phyloP scores from a whole-genome alignment of 1,284 basidiomycete genomes.

The Thecaphora thlaspeos region DNA sequence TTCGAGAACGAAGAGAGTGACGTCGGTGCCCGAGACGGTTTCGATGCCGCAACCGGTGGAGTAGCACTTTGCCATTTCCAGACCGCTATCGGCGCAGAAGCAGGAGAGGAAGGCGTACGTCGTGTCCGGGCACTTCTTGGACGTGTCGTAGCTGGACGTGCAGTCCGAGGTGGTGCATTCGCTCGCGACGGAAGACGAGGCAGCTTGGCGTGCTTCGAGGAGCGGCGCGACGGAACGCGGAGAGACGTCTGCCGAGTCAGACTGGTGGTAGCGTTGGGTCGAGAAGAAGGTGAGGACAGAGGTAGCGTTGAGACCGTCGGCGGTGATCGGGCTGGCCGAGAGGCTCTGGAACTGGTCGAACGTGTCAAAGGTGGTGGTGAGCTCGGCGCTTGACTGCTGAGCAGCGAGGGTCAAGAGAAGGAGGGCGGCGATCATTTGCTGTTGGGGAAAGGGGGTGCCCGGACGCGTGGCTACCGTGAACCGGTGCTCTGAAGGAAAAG shows the following conservation, averaged over 20 bases:
- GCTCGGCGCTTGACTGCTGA: background rate
- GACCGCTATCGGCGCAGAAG: background rate
- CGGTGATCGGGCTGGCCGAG: no score
- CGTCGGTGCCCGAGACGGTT: background rate
- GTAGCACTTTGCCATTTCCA: background rate
- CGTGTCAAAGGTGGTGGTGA: background rate
- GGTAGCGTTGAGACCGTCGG: background rate
- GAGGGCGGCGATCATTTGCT: background rate
- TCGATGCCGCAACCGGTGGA: background rate
- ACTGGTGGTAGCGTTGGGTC: background rate
- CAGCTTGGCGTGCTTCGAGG: background rate
- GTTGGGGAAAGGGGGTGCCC: background rate
- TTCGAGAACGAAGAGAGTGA: background rate
- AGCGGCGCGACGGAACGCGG: no score
- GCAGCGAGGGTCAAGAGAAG: background rate
- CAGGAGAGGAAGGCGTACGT: background rate
- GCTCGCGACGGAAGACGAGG: background rate
- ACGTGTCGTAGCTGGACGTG: background rate
- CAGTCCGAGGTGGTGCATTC: background rate
- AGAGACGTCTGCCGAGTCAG: no score
- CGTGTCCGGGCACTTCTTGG: background rate
- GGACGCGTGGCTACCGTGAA: background rate
- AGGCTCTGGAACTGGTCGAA: background rate
- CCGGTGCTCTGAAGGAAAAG: no score
- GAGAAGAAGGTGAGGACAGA: background rate